A percentile compares a stretch with the other conserved stretches of the same genome.
Conservation (phyloP, 306 rosid genomes). For the Begonia masoniana region DNA sequence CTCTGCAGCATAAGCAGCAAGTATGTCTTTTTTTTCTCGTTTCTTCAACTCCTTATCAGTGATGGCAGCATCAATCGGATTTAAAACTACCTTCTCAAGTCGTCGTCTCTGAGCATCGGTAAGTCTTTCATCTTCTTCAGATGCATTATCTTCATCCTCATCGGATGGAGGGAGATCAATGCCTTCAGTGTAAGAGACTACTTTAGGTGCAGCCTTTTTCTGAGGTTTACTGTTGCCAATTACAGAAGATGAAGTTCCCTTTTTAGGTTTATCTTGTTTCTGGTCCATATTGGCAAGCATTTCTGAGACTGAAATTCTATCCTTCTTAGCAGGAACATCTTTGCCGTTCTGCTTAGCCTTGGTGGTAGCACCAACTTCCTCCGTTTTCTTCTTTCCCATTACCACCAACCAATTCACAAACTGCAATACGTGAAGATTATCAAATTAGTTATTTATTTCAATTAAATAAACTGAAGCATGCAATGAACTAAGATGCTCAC, state of each 20-base stretch:
- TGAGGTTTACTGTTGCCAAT: constrained; percentile 9
- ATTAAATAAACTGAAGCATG: too few relatives aligned
- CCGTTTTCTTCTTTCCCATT: too few relatives aligned
- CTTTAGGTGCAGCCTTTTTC: constrained; percentile 35
- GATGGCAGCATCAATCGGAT: too few relatives aligned
- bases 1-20: constrained; percentile 28
- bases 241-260: constrained; percentile 18
- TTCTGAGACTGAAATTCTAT: constrained; percentile 4
- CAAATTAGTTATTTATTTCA: too few relatives aligned
- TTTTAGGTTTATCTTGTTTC: constrained; percentile 21
- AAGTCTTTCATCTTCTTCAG: constrained; percentile 7
- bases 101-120: too few relatives aligned
- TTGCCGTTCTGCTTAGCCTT: too few relatives aligned
- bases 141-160: constrained; percentile 26
- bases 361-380: too few relatives aligned
- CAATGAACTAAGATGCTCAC: too few relatives aligned
- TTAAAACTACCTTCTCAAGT: constrained; percentile 19
- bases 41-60: too few relatives aligned
- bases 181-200: constrained; percentile 8
- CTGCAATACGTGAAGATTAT: too few relatives aligned
- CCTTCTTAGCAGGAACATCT: too few relatives aligned
- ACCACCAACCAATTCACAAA: too few relatives aligned
- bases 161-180: constrained; percentile 48
- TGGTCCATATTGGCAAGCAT: constrained; percentile 20
- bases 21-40: constrained; percentile 19